phyloP scores from a whole-genome alignment of 371 early-diverging fungal genomes.

The Mortierella sp. region DNA sequence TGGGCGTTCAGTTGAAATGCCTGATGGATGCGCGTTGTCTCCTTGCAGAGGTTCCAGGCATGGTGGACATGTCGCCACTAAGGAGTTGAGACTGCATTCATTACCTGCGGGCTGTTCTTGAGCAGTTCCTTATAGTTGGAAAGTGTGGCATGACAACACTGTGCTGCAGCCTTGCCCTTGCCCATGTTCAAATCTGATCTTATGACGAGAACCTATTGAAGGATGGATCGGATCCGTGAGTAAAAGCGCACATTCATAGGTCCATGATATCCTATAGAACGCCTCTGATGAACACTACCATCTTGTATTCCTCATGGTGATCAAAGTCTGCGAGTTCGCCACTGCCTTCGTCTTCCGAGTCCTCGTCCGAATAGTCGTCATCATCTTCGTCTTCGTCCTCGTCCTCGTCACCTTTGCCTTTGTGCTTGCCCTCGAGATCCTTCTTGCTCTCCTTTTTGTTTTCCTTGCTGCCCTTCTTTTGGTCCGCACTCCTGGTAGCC shows the following conservation, averaged over 20 bases:
- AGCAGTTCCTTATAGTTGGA: conserved; percentile 82
- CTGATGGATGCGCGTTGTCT: too few relatives aligned
- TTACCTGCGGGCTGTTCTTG: conserved; percentile 64
- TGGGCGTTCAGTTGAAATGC: too few relatives aligned
- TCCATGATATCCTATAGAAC: too few relatives aligned
- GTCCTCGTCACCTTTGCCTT: not conserved
- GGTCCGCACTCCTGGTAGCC: conserved; percentile 1
- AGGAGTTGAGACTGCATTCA: not conserved
- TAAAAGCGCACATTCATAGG: not conserved
- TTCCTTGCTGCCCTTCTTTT: conserved; percentile 7
- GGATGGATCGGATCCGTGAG: not conserved
- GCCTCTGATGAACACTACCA: conserved; percentile 38
- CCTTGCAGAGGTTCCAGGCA: too few relatives aligned
- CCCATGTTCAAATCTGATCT: conserved; percentile 94
- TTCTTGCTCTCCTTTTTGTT: conserved; percentile 13
- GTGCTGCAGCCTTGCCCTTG: conserved; percentile 97
- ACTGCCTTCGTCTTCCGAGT: conserved; percentile 43
- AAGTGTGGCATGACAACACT: conserved; percentile 95
- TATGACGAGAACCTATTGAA: conserved; percentile 74
- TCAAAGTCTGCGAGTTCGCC: conserved; percentile 57
- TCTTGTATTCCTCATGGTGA: conserved; percentile 61
- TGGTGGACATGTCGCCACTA: not conserved
- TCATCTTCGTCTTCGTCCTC: conserved; percentile 30
- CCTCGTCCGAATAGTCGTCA: conserved; percentile 34
- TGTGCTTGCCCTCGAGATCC: not conserved